phyloP scores from a whole-genome alignment of 2,329 filamentous ascomycete species.

The Gremmenia infestans region DNA sequence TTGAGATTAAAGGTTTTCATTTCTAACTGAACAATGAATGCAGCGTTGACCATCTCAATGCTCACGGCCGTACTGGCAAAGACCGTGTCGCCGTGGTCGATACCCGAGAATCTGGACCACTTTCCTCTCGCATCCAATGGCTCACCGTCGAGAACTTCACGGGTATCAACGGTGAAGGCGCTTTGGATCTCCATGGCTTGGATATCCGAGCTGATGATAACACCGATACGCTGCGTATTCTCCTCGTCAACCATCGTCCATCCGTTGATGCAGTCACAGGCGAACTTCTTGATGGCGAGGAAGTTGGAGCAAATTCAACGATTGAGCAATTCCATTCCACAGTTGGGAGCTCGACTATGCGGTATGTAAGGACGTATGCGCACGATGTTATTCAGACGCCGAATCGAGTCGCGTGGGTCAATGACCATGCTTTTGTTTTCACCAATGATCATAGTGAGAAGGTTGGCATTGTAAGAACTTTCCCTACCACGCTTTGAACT shows the following conservation, averaged over 20 bases:
- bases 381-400: constrained; percentile 32
- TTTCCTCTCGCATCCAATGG: constrained; percentile 22
- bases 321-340: constrained; percentile 33
- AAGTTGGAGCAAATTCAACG: constrained; percentile 34
- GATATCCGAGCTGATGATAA: constrained; percentile 28
- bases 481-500: neutral
- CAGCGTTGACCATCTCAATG: constrained; percentile 24
- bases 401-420: constrained; percentile 33
- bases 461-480: constrained; percentile 21
- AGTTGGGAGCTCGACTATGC: constrained; percentile 23
- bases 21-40: neutral
- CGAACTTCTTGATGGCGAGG: constrained; percentile 26
- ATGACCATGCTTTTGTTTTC: constrained; percentile 33
- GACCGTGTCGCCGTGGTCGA: constrained; percentile 26
- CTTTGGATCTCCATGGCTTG: constrained; percentile 32
- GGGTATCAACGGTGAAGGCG: constrained; percentile 24
- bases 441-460: constrained; percentile 35
- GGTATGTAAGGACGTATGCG: constrained; percentile 31
- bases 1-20: neutral
- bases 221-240: constrained; percentile 24
- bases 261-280: constrained; percentile 30
- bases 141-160: constrained; percentile 20
- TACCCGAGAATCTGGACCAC: constrained; percentile 19
- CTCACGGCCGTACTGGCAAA: constrained; percentile 17
- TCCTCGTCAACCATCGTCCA: constrained; percentile 34